Evolutionary conservation across 1,139 yeast genomes (phyloP).

Genomic region (Wickerhamomyces sp.): DNA sequence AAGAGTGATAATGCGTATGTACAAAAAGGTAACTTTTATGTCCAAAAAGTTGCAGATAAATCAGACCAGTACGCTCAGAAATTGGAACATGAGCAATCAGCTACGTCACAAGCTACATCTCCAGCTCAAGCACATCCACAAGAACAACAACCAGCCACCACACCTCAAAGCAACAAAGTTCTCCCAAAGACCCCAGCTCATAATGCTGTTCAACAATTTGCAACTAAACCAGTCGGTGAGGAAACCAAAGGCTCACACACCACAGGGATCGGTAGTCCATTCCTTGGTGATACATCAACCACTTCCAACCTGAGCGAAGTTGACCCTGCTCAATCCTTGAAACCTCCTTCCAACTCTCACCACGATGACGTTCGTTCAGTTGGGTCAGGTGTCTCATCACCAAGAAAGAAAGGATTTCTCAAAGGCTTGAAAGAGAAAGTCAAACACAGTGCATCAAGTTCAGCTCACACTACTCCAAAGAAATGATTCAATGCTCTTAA

Average conservation of each 20-base stretch:
- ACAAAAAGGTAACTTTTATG: slow-evolving; percentile 7
- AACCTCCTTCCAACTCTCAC: not conserved
- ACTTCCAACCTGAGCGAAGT: too few species aligned
- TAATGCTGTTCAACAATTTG: not conserved
- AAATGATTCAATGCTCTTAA: not conserved
- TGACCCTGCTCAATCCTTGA: slow-evolving; percentile 1
- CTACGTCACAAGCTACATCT: not conserved
- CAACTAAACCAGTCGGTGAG: not conserved
- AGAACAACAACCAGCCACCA: not conserved
- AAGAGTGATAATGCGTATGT: slow-evolving; percentile 8
- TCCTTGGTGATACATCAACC: not conserved
- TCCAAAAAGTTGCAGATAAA: slow-evolving; percentile 5
- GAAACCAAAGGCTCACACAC: not conserved
- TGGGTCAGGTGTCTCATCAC: slow-evolving; percentile 5
- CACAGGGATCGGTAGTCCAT: not conserved
- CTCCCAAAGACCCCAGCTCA: not conserved
- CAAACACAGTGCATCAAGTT: slow-evolving; percentile 2
- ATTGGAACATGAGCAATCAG: not conserved
- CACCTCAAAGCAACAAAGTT: not conserved
- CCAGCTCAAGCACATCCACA: not conserved
- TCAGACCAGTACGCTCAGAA: slow-evolving; percentile 4
- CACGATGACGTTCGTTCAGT: slow-evolving; percentile 1
- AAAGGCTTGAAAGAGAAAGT: slow-evolving; percentile 9
- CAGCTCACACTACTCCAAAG: slow-evolving; percentile 8
- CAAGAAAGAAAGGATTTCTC: slow-evolving; percentile 8